phyloP scores from a whole-genome alignment of 768 basidiomycete genomes.

The Mycena olivaceomarginata region DNA sequence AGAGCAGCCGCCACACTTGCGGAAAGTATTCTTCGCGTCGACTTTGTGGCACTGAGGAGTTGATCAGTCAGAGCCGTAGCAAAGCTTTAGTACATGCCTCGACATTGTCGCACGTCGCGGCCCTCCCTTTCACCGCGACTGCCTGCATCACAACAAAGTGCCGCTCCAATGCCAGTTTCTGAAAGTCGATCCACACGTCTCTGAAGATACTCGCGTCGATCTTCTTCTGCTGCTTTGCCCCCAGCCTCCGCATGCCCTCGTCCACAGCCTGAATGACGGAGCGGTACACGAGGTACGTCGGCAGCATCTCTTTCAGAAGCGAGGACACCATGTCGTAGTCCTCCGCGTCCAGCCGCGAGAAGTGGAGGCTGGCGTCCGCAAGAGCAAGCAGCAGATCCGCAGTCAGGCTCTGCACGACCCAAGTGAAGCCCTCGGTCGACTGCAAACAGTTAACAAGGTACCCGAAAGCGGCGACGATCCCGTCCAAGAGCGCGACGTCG shows the following conservation, averaged over 20 bases:
- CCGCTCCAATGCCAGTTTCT: conserved; percentile 52
- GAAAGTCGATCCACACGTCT: conserved; percentile 52
- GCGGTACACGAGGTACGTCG: conserved; percentile 61
- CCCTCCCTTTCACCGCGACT: no score
- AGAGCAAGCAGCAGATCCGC: conserved; percentile 57
- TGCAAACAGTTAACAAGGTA: conserved; percentile 59
- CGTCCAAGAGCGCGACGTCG: conserved; percentile 46
- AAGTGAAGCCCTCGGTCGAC: conserved; percentile 61
- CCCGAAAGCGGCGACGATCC: conserved; percentile 53
- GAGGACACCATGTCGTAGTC: conserved; percentile 54
- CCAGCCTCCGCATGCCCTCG: conserved; percentile 49
- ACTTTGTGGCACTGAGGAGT: no score
- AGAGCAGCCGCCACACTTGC: no score
- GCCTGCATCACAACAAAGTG: no score
- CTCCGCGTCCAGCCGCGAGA: conserved; percentile 50
- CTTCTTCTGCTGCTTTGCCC: conserved; percentile 43
- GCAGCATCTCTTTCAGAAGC: conserved; percentile 53
- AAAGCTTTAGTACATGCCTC: no score
- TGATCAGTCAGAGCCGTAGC: no score
- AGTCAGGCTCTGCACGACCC: conserved; percentile 56
- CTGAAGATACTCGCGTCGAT: conserved; percentile 48
- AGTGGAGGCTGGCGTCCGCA: conserved; percentile 52
- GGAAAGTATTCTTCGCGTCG: no score
- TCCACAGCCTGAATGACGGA: conserved; percentile 58
- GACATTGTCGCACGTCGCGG: no score